These are phyloP conservation scores for Aspergillus caelatus DNA, from an alignment of 2,329 filamentous ascomycete genomes.

Conservation along the genomic window DNA sequence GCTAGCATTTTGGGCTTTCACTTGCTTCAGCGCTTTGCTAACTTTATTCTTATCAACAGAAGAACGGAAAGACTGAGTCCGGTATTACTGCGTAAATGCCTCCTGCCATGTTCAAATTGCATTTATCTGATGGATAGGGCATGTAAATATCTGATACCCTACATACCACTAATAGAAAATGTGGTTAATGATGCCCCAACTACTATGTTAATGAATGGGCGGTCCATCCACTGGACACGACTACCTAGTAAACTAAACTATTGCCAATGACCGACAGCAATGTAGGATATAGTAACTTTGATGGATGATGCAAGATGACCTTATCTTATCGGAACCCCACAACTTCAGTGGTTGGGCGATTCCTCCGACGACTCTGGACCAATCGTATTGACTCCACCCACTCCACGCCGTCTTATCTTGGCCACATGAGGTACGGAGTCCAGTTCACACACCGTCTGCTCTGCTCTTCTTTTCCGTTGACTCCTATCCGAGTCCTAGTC, in stretches of 20 bases:
- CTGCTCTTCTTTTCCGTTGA: background rate
- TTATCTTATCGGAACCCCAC: background rate
- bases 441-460: background rate
- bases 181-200: no score
- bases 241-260: no score
- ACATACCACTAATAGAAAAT: background rate
- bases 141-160: no score
- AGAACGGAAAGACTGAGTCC: conserved; percentile 13
- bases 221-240: no score
- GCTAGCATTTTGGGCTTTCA: background rate
- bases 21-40: background rate
- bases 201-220: no score
- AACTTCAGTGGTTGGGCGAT: background rate
- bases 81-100: conserved; percentile 4
- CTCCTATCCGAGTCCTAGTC: background rate
- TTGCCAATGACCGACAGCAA: no score
- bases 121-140: background rate
- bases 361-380: no score
- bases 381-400: background rate
- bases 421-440: background rate
- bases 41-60: background rate
- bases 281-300: no score
- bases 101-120: background rate
- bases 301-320: no score
- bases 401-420: background rate